Evolutionary conservation across 2,329 filamentous ascomycete genomes (phyloP).

Genomic region (Phialophora verrucosa): DNA sequence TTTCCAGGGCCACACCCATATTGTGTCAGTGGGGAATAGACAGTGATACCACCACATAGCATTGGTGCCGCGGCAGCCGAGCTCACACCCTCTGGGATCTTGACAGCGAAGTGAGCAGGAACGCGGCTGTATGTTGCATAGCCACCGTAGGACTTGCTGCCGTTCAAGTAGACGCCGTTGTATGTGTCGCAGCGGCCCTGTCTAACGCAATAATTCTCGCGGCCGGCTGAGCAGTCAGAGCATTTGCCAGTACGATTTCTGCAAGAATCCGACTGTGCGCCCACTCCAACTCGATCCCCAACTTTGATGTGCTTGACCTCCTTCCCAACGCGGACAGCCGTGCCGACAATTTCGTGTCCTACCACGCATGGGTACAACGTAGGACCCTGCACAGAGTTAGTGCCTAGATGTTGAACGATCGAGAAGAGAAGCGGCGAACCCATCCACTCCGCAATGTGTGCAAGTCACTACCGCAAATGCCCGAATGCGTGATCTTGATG

Average conservation of each 20-base stretch:
- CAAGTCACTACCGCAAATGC: slow-evolving; percentile 68
- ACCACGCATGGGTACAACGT: slow-evolving; percentile 56
- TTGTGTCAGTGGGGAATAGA: slow-evolving; percentile 70
- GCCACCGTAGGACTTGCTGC: slow-evolving; percentile 70
- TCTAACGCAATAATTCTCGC: slow-evolving; percentile 47
- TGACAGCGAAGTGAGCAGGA: slow-evolving; percentile 46
- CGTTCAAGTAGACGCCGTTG: slow-evolving; percentile 62
- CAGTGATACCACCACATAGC: slow-evolving; percentile 77
- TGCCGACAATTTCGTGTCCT: slow-evolving; percentile 70
- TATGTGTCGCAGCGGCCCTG: slow-evolving; percentile 57
- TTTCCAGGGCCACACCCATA: slow-evolving; percentile 73
- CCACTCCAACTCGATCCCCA: slow-evolving; percentile 69
- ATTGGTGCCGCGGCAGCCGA: slow-evolving; percentile 67
- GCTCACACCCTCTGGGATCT: slow-evolving; percentile 48
- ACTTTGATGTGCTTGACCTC: slow-evolving; percentile 55
- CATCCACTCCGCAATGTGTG: slow-evolving; percentile 44
- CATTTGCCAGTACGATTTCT: slow-evolving; percentile 49
- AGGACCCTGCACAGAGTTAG: not conserved
- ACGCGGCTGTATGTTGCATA: slow-evolving; percentile 63
- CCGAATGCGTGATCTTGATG: slow-evolving; percentile 69
- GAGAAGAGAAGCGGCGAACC: not conserved
- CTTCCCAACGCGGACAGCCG: slow-evolving; percentile 60
- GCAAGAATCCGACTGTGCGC: slow-evolving; percentile 65
- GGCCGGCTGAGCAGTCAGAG: slow-evolving; percentile 56
- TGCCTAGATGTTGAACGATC: too few relatives aligned